Base-by-base conservation (phyloP, 129 eudicot species). In the Oenanthe sinensis region DNA sequence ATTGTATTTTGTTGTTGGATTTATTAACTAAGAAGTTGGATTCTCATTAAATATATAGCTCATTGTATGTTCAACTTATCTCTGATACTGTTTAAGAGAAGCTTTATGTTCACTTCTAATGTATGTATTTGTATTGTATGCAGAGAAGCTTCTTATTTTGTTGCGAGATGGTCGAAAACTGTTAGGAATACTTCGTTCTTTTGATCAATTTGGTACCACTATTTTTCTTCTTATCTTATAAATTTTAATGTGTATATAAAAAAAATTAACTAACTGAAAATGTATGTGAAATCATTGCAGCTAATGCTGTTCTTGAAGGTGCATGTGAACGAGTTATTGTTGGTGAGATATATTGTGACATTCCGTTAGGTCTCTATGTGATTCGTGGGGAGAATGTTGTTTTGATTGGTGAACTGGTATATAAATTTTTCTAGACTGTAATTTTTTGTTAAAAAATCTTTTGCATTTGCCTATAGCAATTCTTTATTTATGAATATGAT, bases 371-470 rank as follows among this genome's bases (percentile, higher is more conserved):
- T 83, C 86, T 95, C 42, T 92, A 95, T 84, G 90, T 95, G 15
- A 95, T 95, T 42, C 96, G 99, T 75, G 99, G 99, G 62, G 99
- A 95, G 80, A 95, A 95, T 84, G 99, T 95, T 69, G 99, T 95
- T 55, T 85, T 95, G 78, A 92, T 95, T 79, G 99, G 99, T 52
- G 99, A 95, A 80, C 86, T 95, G 97, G 99, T 95, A 88, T 67
- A 84, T 20, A 60, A 7, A 0, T 60, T 42, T 33, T 71, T 10
- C 45, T 16, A 28, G 43, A 67, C 43, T 30, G 12, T 37, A 4
- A 8, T 68, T 45, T 1, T 33, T 20, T 45, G 24, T 26, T 47
- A 83, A 45, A 54, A 26, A 60, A 11, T 26, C 50, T 67, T 42
- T 82, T 36, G 42, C 58, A 43, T 44, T 69, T 47, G 47, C 36